A percentile compares a stretch with the other conserved stretches of the same genome.
These are phyloP conservation scores for Helotiales sp. DNA, from an alignment of 2,329 filamentous ascomycete species.

Conservation along the genomic window DNA sequence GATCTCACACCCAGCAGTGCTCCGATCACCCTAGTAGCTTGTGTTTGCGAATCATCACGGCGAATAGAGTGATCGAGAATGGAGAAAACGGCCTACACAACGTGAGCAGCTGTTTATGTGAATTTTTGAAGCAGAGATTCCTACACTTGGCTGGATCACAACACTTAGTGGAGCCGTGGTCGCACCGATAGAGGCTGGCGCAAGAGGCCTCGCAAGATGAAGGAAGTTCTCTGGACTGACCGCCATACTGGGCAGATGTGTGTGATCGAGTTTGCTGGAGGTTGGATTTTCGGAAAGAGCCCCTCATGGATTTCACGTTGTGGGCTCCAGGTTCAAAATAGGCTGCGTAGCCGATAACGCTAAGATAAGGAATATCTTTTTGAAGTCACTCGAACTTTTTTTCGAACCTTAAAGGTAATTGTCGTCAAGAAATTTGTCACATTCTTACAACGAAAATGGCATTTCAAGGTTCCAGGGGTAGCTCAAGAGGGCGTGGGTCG, in stretches of 20 bases:
- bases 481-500: slow-evolving; percentile 30
- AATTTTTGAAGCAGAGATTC: slow-evolving; percentile 37
- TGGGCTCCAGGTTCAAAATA: neutral
- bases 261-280: slow-evolving; percentile 18
- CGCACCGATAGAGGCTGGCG: slow-evolving; percentile 77
- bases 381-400: neutral
- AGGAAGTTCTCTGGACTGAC: slow-evolving; percentile 80
- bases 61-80: slow-evolving; percentile 94
- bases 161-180: slow-evolving; percentile 86
- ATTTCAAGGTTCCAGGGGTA: slow-evolving; percentile 38
- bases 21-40: slow-evolving; percentile 95
- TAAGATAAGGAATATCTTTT: slow-evolving; percentile 52
- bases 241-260: slow-evolving; percentile 71
- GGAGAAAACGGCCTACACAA: slow-evolving; percentile 67
- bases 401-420: neutral
- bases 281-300: neutral
- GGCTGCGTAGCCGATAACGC: slow-evolving; percentile 43
- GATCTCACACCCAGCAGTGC: slow-evolving; percentile 90
- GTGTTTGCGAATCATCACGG: slow-evolving; percentile 65
- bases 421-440: neutral
- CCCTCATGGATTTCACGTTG: neutral
- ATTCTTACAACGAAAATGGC: slow-evolving; percentile 26
- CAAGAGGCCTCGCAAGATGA: slow-evolving; percentile 90
- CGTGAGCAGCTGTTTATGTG: slow-evolving; percentile 22
- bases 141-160: slow-evolving; percentile 92